Evolutionary conservation across 768 basidiomycete genomes (phyloP).

Genomic region (Amanita fuliginea): DNA sequence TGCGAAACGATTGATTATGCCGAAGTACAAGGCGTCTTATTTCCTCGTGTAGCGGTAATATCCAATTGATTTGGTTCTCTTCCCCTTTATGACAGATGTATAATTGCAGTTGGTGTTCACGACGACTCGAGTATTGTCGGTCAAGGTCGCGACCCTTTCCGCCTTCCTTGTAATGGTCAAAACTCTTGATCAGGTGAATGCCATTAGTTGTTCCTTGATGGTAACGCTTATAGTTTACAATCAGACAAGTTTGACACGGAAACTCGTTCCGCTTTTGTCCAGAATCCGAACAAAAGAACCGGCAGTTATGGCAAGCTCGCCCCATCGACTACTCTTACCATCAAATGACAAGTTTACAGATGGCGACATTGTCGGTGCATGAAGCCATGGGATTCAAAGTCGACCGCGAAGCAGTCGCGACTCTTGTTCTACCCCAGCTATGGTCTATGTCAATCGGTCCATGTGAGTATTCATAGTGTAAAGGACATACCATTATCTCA

Average conservation of each 20-base stretch:
- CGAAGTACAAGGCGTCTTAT: conserved; percentile 82
- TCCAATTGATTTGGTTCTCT: neutral
- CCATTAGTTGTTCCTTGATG: neutral
- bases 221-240: neutral
- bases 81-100: neutral
- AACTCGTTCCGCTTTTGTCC: conserved; percentile 86
- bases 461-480: conserved; percentile 32
- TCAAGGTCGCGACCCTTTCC: conserved; percentile 83
- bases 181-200: conserved; percentile 71
- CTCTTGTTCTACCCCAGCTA: conserved; percentile 78
- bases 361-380: conserved; percentile 83
- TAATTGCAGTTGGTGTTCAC: conserved; percentile 73
- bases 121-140: conserved; percentile 78
- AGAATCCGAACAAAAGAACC: conserved; percentile 97
- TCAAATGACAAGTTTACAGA: conserved; percentile 27
- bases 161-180: conserved; percentile 84
- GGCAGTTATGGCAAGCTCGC: conserved; percentile 66
- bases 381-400: conserved; percentile 95
- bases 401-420: conserved; percentile 86
- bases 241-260: conserved; percentile 82
- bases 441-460: conserved; percentile 99
- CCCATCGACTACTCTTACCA: neutral
- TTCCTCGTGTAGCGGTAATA: conserved; percentile 87
- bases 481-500: neutral
- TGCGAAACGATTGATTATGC: conserved; percentile 94